Evolutionary conservation across 2,329 filamentous ascomycete species (phyloP).

Genomic region (Colletotrichum tofieldiae): DNA sequence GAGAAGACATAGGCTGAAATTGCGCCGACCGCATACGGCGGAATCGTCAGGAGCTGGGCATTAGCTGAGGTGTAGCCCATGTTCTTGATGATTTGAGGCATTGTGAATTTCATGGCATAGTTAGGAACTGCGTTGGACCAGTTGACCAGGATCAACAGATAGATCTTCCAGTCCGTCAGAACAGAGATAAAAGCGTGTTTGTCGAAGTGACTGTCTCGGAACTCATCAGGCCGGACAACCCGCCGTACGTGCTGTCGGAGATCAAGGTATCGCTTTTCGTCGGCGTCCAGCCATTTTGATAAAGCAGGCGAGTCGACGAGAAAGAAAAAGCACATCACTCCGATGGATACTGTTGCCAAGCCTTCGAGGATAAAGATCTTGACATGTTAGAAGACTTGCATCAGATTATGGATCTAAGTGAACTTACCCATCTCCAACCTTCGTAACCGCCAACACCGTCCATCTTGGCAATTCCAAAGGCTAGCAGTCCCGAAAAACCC

Average conservation of each 20-base stretch:
- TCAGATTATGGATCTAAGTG: neutral
- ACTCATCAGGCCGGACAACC: slow-evolving; percentile 45
- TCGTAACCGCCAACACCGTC: slow-evolving; percentile 59
- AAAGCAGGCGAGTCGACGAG: slow-evolving; percentile 60
- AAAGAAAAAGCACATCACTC: slow-evolving; percentile 60
- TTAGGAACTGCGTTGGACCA: slow-evolving; percentile 59
- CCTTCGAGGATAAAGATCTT: slow-evolving; percentile 70
- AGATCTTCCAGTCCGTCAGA: slow-evolving; percentile 64
- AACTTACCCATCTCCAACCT: slow-evolving; percentile 62
- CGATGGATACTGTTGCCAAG: slow-evolving; percentile 57
- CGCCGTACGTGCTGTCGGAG: slow-evolving; percentile 54
- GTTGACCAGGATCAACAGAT: slow-evolving; percentile 59
- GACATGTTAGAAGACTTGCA: neutral
- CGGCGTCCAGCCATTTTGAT: slow-evolving; percentile 55
- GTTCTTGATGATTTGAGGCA: slow-evolving; percentile 57
- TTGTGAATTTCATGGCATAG: slow-evolving; percentile 53
- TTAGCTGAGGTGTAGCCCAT: slow-evolving; percentile 57
- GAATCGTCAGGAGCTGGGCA: slow-evolving; percentile 53
- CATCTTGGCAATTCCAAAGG: slow-evolving; percentile 62
- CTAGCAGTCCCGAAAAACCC: slow-evolving; percentile 63
- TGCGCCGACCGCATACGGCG: slow-evolving; percentile 55
- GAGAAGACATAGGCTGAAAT: slow-evolving; percentile 52
- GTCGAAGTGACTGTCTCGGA: slow-evolving; percentile 52
- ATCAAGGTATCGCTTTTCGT: slow-evolving; percentile 59
- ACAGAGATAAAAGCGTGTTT: slow-evolving; percentile 56